These are phyloP conservation scores for Aureobasidium mangrovei DNA, from an alignment of 2,329 filamentous ascomycete species.

Conservation along the genomic window DNA sequence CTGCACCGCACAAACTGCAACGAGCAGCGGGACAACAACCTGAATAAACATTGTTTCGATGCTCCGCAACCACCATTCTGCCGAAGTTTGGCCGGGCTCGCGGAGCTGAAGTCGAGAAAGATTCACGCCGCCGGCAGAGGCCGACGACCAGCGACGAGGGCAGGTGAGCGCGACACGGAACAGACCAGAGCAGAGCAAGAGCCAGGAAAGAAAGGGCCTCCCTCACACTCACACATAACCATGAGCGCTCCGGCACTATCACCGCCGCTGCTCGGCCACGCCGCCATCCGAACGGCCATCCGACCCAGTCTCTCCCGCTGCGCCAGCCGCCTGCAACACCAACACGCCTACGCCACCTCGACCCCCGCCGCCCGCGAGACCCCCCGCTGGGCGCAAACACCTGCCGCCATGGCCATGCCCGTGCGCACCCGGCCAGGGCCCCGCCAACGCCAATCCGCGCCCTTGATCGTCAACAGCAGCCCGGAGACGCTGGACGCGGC, in stretches of 20 bases:
- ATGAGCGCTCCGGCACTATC: constrained; percentile 13
- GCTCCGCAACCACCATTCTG: background rate
- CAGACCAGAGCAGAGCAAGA: background rate
- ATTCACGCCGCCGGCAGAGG: constrained; percentile 1
- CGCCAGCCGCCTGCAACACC: constrained; percentile 13
- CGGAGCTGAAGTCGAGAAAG: background rate
- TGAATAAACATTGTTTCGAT: background rate
- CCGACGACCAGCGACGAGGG: background rate
- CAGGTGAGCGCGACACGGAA: background rate
- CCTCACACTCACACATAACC: background rate
- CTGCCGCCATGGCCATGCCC: constrained; percentile 39
- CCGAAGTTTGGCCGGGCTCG: background rate
- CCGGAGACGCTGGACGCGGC: constrained; percentile 65
- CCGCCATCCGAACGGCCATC: constrained; percentile 25
- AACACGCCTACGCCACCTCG: constrained; percentile 20
- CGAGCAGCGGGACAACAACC: background rate
- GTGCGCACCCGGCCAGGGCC: constrained; percentile 44
- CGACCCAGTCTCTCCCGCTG: constrained; percentile 17
- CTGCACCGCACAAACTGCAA: background rate
- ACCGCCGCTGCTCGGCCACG: constrained; percentile 17
- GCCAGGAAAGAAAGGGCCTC: background rate
- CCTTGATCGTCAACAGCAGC: constrained; percentile 67
- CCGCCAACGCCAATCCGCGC: constrained; percentile 41
- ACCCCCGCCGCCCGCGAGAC: constrained; percentile 24
- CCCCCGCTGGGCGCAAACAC: constrained; percentile 45